phyloP scores from a whole-genome alignment of 352 stramenopile species.

The Phytopythium ostracodes region DNA sequence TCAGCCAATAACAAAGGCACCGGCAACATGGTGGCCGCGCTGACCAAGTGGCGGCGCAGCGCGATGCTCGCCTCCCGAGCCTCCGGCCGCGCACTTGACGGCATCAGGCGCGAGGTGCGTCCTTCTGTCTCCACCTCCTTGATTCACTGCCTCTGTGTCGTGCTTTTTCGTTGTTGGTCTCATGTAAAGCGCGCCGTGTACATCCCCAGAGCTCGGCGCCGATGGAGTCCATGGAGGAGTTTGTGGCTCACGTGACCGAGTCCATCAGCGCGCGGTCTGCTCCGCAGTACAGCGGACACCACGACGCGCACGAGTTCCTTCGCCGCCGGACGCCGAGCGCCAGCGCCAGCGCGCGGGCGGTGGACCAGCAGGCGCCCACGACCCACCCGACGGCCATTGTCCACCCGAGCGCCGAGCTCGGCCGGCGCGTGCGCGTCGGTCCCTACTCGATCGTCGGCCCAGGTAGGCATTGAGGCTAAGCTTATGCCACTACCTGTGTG shows the following conservation, averaged over 20 bases:
- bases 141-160: not conserved
- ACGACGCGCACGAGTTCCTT: conserved; percentile 5
- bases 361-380: conserved; percentile 9
- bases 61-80: not conserved
- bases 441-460: conserved; percentile 71
- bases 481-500: not conserved
- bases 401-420: conserved; percentile 53
- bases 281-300: not conserved
- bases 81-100: not conserved
- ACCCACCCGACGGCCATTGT: conserved; percentile 73
- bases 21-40: not conserved
- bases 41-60: conserved; percentile 4
- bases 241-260: conserved; percentile 32
- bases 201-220: conserved; percentile 12
- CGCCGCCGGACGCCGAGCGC: not conserved
- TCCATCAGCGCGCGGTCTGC: not conserved
- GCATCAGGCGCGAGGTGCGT: not conserved
- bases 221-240: conserved; percentile 45
- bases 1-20: not conserved
- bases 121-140: not conserved
- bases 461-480: conserved; percentile 16
- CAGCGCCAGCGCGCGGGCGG: too few relatives aligned
- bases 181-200: too few relatives aligned
- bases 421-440: conserved; percentile 55
- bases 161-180: too few relatives aligned